A percentile compares a stretch with the other conserved stretches of the same genome.
These are phyloP conservation scores for Anisodus acutangulus DNA, from an alignment of 257 asterid species.

Conservation along the genomic window DNA sequence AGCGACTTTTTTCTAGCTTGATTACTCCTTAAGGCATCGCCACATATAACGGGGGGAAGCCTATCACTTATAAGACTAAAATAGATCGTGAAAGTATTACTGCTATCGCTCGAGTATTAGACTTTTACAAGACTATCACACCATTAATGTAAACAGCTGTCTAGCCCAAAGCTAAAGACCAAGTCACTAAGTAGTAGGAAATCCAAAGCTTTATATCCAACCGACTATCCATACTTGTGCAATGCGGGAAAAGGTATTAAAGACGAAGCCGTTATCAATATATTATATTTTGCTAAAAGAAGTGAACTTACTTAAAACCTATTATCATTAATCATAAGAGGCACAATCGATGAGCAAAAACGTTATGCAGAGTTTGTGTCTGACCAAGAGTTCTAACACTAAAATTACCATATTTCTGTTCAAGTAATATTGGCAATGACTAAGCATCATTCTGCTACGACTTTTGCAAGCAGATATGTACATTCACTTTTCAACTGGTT, in stretches of 20 bases:
- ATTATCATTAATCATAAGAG: neutral
- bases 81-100: neutral
- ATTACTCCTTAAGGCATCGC: neutral
- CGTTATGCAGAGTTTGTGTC: neutral
- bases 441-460: neutral
- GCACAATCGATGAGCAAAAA: neutral
- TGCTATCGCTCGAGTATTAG: neutral
- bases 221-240: neutral
- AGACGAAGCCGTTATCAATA: neutral
- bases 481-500: neutral
- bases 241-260: neutral
- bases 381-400: slow-evolving; percentile 4
- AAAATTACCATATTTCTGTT: neutral
- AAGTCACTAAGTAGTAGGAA: neutral
- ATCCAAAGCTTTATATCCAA: neutral
- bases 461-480: neutral
- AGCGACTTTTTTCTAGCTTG: neutral
- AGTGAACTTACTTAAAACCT: neutral
- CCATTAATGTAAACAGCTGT: neutral
- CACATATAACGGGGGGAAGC: neutral
- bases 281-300: neutral
- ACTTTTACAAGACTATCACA: neutral
- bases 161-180: neutral
- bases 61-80: neutral
- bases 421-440: neutral